phyloP scores from a whole-genome alignment of 306 rosid species.

The Ormosia emarginata region DNA sequence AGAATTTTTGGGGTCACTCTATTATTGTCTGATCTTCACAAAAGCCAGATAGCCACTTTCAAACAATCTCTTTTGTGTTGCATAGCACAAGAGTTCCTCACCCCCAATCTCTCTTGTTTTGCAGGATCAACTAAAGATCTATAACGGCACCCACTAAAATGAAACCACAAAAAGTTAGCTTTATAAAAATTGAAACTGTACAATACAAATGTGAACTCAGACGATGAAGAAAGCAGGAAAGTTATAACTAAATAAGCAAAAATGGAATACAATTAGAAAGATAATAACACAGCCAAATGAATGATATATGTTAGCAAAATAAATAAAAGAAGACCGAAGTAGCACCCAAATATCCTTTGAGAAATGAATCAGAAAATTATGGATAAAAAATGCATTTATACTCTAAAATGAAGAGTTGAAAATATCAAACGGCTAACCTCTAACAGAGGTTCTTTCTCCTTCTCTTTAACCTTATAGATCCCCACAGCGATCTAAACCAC shows the following conservation, averaged over 20 bases:
- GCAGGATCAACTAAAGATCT: slow-evolving; percentile 34
- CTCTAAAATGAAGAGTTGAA: background rate
- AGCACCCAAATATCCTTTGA: background rate
- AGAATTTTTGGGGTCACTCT: background rate
- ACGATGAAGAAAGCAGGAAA: background rate
- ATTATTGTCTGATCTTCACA: slow-evolving; percentile 6
- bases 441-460: background rate
- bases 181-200: slow-evolving; percentile 8
- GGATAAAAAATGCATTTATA: background rate
- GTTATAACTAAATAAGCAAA: slow-evolving; percentile 14
- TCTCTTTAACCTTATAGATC: slow-evolving; percentile 6
- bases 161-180: background rate
- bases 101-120: background rate
- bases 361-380: background rate
- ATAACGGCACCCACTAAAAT: background rate
- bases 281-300: background rate
- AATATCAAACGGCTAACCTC: background rate
- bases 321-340: background rate
- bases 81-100: background rate
- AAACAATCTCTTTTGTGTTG: background rate
- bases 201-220: background rate
- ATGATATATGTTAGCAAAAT: background rate
- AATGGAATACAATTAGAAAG: background rate
- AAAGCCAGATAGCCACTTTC: background rate
- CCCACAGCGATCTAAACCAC: background rate